A percentile compares a stretch with the other conserved stretches of the same genome.
phyloP scores from a whole-genome alignment of 768 basidiomycete genomes.

The Hygrocybe coccinea region DNA sequence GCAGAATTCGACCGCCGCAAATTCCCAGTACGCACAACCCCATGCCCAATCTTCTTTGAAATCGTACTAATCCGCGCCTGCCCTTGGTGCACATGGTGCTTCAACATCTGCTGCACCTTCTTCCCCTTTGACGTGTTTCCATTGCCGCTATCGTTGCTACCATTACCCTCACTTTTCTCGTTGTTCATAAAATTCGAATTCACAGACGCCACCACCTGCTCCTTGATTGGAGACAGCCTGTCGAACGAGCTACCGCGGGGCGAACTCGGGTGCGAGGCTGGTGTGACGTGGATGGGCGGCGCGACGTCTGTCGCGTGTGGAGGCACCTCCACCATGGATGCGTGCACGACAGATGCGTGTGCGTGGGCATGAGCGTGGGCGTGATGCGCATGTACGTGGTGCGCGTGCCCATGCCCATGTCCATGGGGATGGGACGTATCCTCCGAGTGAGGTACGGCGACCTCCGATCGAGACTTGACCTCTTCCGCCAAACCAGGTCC shows the following conservation, averaged over 20 bases:
- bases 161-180: background rate
- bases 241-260: background rate
- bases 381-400: background rate
- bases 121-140: constrained; percentile 55
- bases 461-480: constrained; percentile 26
- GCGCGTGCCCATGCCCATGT: background rate
- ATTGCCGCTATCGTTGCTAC: constrained; percentile 15
- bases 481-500: constrained; percentile 23
- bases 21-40: constrained; percentile 52
- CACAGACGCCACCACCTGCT: constrained; percentile 6
- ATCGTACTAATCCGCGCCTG: constrained; percentile 71
- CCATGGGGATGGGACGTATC: background rate
- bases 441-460: constrained; percentile 8
- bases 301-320: background rate
- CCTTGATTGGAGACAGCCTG: background rate
- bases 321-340: background rate
- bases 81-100: constrained; percentile 67
- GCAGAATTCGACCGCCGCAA: constrained; percentile 61
- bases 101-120: constrained; percentile 72
- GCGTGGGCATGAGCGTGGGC: background rate
- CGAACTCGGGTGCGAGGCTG: background rate
- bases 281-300: background rate
- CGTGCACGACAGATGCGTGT: background rate
- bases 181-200: constrained; percentile 19
- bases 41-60: constrained; percentile 70